Evolutionary conservation across 495 filamentous ascomycete species (phyloP), one percentile per base, ranked within the genome.

Genomic region (Xylaria palmicola): DNA sequence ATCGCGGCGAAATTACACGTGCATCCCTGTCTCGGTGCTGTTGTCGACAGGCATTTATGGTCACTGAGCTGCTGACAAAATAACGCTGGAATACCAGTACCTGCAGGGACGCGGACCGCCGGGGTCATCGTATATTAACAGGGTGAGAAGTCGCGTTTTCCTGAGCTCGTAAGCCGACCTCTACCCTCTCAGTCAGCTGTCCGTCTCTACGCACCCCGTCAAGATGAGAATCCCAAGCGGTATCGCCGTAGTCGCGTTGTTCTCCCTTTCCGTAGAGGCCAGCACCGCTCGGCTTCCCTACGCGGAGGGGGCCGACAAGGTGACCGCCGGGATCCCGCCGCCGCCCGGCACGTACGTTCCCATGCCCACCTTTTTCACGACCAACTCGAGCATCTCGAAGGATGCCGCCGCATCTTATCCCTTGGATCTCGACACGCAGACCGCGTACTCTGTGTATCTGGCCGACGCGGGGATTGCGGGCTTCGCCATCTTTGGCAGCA

Each of bases 391-490:
- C 17, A 43, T 0, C 17, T 56, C 53, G 3, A 56, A 44, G 24
- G 19, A 56, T 44, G 53, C 24, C n/a, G 53, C 53, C 37, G 6
- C 53, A 5, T 56, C 53, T 15, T 56, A 56, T 39, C 37, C 53
- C 4, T 12, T 48, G 41, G 55, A 45, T 22, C 17, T 47, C 3
- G 40, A 47, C 8, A 47, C 55, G 4, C 40, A 49, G 19, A 41
- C 56, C 10, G 32, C 43, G 5, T 49, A 59, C 32, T 59, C 56
- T 17, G 56, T 59, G 34, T 59, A 58, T 9, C 32, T 59, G 15
- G 43, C 56, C 29, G 52, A 56, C 50, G 50, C 63, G 48, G 63
- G 68, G 59, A 70, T 66, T 50, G 44, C 56, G 29, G 56, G 56
- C 44, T 50, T 59, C 22, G 56, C 53, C 27, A 44, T 56, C 37